Conservation (phyloP, 768 basidiomycete genomes). For the Boletales sp. region DNA sequence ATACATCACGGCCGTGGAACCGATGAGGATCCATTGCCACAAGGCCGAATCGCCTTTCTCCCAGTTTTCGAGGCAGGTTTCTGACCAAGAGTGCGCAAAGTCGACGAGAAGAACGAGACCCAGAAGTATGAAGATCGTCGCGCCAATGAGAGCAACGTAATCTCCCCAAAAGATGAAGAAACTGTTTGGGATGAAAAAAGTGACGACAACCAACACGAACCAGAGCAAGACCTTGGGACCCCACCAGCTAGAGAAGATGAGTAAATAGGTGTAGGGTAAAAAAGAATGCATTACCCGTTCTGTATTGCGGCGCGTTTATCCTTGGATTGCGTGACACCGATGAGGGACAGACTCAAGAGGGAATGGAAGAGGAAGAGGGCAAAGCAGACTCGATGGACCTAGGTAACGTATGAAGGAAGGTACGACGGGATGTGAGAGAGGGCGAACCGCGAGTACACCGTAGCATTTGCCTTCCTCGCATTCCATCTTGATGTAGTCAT, state of each 20-base stretch:
- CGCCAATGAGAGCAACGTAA: slow-evolving; percentile 86
- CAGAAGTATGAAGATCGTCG: slow-evolving; percentile 92
- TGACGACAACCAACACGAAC: slow-evolving; percentile 73
- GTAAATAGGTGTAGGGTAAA: slow-evolving; percentile 2
- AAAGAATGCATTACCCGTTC: slow-evolving; percentile 68
- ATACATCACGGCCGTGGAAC: slow-evolving; percentile 90
- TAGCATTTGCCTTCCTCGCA: slow-evolving; percentile 93
- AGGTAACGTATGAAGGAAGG: slow-evolving; percentile 1
- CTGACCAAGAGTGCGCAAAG: slow-evolving; percentile 98
- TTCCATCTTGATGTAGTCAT: slow-evolving; percentile 98
- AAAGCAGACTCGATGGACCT: slow-evolving; percentile 97
- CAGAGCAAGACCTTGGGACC: slow-evolving; percentile 93
- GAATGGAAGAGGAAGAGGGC: slow-evolving; percentile 88
- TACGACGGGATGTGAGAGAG: background rate
- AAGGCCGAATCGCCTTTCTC: slow-evolving; percentile 81
- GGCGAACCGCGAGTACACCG: slow-evolving; percentile 86
- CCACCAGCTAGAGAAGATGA: slow-evolving; percentile 76
- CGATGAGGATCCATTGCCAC: slow-evolving; percentile 96
- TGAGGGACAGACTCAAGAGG: slow-evolving; percentile 70
- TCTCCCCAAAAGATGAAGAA: slow-evolving; percentile 99
- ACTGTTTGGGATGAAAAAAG: slow-evolving; percentile 94
- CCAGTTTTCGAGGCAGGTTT: slow-evolving; percentile 95
- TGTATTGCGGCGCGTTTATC: slow-evolving; percentile 94
- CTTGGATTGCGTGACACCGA: slow-evolving; percentile 86
- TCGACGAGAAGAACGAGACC: slow-evolving; percentile 97